Evolutionary conservation across 148 eudicot genomes (phyloP).

Genomic region (Heliosperma pusillum): DNA sequence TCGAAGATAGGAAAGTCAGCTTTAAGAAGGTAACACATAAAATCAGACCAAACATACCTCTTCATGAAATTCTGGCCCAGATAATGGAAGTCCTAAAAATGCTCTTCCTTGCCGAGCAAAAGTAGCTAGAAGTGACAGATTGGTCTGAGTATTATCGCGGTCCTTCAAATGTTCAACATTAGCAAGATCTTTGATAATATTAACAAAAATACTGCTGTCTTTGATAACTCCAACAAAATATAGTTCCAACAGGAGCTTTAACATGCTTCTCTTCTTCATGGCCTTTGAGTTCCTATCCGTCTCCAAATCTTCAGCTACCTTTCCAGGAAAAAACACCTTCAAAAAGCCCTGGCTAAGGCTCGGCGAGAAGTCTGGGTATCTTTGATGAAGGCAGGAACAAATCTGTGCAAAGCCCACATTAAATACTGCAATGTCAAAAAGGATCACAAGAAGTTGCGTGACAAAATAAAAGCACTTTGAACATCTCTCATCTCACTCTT

Average conservation of each 20-base stretch:
- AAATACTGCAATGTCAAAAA: slow-evolving; percentile 9
- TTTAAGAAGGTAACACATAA: not conserved
- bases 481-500: not conserved
- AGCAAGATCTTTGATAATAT: slow-evolving; percentile 83
- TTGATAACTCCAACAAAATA: slow-evolving; percentile 86
- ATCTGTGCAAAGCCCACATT: slow-evolving; percentile 41
- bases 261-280: slow-evolving; percentile 88
- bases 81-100: slow-evolving; percentile 71
- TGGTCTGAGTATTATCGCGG: slow-evolving; percentile 87
- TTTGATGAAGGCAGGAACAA: slow-evolving; percentile 92
- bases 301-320: slow-evolving; percentile 75
- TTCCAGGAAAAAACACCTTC: slow-evolving; percentile 79
- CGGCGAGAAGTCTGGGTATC: slow-evolving; percentile 84
- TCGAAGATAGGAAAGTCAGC: not conserved
- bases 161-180: slow-evolving; percentile 82
- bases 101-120: slow-evolving; percentile 93
- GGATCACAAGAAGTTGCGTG: not conserved
- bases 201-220: slow-evolving; percentile 69
- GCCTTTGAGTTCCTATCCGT: slow-evolving; percentile 77
- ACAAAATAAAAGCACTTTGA: not conserved
- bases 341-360: slow-evolving; percentile 74
- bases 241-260: slow-evolving; percentile 92
- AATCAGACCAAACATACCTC: slow-evolving; percentile 45
- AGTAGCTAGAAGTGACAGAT: slow-evolving; percentile 89
- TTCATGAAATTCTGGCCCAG: slow-evolving; percentile 74